These are phyloP conservation scores for Moniliophthora roreri DNA, from an alignment of 1,284 basidiomycete species.

Conservation along the genomic window DNA sequence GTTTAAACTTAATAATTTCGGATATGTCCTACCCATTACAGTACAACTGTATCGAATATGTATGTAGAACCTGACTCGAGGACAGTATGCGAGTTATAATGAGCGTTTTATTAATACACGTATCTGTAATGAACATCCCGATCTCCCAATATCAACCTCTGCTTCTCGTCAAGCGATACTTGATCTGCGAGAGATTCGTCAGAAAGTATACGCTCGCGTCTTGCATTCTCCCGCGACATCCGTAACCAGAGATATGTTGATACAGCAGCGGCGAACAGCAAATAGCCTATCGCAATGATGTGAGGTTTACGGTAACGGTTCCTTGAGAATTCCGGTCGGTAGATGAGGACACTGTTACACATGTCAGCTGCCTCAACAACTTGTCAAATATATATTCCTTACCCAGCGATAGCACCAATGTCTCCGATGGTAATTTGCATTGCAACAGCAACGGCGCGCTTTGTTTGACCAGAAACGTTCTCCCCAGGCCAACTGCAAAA, in stretches of 20 bases:
- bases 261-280: conserved; percentile 48
- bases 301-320: conserved; percentile 59
- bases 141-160: conserved; percentile 32
- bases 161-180: conserved; percentile 17
- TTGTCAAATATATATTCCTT: conserved; percentile 9
- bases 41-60: not conserved
- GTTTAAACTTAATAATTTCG: too few species aligned
- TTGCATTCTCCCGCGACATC: conserved; percentile 53
- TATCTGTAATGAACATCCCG: conserved; percentile 36
- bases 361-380: not conserved
- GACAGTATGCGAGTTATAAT: too few species aligned
- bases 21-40: too few species aligned
- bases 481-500: conserved; percentile 63
- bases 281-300: conserved; percentile 59
- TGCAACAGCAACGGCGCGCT: conserved; percentile 63
- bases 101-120: conserved; percentile 21
- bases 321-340: conserved; percentile 44
- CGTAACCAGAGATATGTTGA: conserved; percentile 47
- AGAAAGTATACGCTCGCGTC: conserved; percentile 32
- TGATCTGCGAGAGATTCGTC: conserved; percentile 8
- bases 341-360: conserved; percentile 44
- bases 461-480: conserved; percentile 72
- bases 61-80: not conserved
- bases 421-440: conserved; percentile 72
- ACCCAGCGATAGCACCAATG: conserved; percentile 60